phyloP scores from a whole-genome alignment of 2,329 filamentous ascomycete genomes.

The Aspergillus glaucus region DNA sequence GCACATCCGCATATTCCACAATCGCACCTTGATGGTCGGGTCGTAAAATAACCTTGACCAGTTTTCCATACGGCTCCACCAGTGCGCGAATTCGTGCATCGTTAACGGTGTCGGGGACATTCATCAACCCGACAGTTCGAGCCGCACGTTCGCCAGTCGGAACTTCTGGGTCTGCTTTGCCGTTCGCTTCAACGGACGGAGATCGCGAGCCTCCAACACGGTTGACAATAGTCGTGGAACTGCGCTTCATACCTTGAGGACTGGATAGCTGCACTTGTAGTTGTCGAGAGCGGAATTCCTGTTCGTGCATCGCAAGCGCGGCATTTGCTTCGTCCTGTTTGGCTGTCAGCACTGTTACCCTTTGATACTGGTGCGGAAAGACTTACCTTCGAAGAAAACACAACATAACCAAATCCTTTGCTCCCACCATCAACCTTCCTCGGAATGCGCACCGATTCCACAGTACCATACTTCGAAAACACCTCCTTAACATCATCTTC shows the following conservation, averaged over 20 bases:
- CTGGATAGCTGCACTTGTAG: constrained; percentile 57
- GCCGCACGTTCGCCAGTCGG: constrained; percentile 44
- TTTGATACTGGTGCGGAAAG: background rate
- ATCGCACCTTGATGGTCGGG: constrained; percentile 80
- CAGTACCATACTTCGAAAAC: constrained; percentile 69
- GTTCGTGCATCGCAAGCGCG: constrained; percentile 62
- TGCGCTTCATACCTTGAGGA: constrained; percentile 38
- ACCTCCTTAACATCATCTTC: constrained; percentile 65
- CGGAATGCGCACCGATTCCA: constrained; percentile 67
- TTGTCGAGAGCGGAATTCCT: constrained; percentile 61
- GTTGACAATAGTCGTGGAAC: constrained; percentile 40
- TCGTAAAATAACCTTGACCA: constrained; percentile 71
- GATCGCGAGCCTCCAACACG: constrained; percentile 31
- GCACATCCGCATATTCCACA: constrained; percentile 68
- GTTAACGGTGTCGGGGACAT: constrained; percentile 87
- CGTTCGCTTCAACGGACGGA: constrained; percentile 30
- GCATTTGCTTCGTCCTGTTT: constrained; percentile 57
- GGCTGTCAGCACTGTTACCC: constrained; percentile 7
- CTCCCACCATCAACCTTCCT: constrained; percentile 61
- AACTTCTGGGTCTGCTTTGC: constrained; percentile 34
- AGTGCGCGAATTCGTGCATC: constrained; percentile 72
- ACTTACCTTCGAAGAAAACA: constrained; percentile 59
- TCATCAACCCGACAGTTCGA: constrained; percentile 74
- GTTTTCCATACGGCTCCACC: constrained; percentile 61
- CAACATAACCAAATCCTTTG: constrained; percentile 74